Percentiles rank a stretch among this genome's conserved stretches.
Conservation (phyloP, 208 protist species). For the Borovskyia barvae region DNA sequence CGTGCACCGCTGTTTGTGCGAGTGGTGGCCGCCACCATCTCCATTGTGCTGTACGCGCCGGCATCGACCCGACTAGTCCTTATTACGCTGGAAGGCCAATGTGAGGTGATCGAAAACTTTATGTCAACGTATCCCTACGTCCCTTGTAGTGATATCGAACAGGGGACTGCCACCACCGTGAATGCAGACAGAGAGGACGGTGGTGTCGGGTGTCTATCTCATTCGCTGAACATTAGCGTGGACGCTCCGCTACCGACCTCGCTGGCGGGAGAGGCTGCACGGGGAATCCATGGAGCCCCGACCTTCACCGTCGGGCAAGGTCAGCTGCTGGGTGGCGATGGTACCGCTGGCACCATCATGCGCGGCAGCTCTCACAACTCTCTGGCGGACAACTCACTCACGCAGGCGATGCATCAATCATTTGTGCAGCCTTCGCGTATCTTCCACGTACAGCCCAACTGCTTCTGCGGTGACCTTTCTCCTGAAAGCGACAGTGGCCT, state of each 20-base stretch:
- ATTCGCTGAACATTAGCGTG: no score
- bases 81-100: slow-evolving; percentile 86
- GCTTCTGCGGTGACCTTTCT: slow-evolving; percentile 63
- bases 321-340: background rate
- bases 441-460: slow-evolving; percentile 84
- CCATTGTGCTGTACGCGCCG: slow-evolving; percentile 74
- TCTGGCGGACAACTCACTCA: background rate
- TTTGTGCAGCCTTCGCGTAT: slow-evolving; percentile 17
- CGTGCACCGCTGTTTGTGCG: slow-evolving; percentile 61
- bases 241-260: no score
- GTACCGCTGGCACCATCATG: background rate
- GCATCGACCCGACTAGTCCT: slow-evolving; percentile 51
- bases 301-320: background rate
- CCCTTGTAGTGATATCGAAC: no score
- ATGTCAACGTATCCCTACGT: no score
- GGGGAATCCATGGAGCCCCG: no score
- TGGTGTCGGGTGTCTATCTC: no score
- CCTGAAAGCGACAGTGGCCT: slow-evolving; percentile 29
- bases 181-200: no score
- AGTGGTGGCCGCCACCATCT: slow-evolving; percentile 75
- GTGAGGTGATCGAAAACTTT: slow-evolving; percentile 79
- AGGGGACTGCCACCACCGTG: no score
- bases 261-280: no score
- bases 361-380: slow-evolving; percentile 13
- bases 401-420: background rate